Evolutionary conservation across 2,329 filamentous ascomycete genomes (phyloP).

Genomic region (Dothiorella sarmentorum): DNA sequence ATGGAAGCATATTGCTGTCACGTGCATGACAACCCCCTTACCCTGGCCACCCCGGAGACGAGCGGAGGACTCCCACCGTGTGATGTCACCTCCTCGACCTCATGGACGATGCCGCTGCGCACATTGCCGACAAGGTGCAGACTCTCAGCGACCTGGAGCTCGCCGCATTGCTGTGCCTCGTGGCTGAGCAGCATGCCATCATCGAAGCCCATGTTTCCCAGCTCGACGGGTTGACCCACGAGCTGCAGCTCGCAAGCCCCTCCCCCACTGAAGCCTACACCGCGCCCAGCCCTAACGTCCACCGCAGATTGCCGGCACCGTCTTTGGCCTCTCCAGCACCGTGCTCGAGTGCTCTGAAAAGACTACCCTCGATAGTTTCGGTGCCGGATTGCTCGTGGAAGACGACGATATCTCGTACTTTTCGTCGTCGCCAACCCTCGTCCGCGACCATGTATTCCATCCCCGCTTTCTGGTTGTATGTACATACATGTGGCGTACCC

Average conservation of each 20-base stretch:
- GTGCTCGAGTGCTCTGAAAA: constrained; percentile 69
- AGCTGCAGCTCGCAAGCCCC: constrained; percentile 63
- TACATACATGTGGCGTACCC: not conserved
- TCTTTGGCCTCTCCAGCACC: constrained; percentile 68
- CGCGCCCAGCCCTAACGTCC: constrained; percentile 18
- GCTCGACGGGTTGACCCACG: constrained; percentile 66
- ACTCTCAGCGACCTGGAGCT: constrained; percentile 83
- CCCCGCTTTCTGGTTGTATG: not conserved
- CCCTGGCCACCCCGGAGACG: too few species aligned
- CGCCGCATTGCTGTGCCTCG: constrained; percentile 75
- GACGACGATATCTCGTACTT: constrained; percentile 26
- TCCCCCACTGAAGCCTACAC: not conserved
- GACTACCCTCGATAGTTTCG: constrained; percentile 80
- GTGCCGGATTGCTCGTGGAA: constrained; percentile 60
- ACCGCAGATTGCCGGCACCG: constrained; percentile 60
- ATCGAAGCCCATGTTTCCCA: constrained; percentile 65
- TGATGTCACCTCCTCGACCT: constrained; percentile 1
- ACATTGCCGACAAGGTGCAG: constrained; percentile 62
- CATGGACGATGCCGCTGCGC: constrained; percentile 13
- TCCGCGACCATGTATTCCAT: not conserved
- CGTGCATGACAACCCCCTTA: too few species aligned
- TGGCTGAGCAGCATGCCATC: constrained; percentile 82
- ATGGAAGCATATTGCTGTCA: not conserved
- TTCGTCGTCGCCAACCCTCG: constrained; percentile 21
- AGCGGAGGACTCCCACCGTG: not conserved